These are phyloP conservation scores for Aspergillus sp. DNA, from an alignment of 2,329 filamentous ascomycete genomes.

Conservation along the genomic window DNA sequence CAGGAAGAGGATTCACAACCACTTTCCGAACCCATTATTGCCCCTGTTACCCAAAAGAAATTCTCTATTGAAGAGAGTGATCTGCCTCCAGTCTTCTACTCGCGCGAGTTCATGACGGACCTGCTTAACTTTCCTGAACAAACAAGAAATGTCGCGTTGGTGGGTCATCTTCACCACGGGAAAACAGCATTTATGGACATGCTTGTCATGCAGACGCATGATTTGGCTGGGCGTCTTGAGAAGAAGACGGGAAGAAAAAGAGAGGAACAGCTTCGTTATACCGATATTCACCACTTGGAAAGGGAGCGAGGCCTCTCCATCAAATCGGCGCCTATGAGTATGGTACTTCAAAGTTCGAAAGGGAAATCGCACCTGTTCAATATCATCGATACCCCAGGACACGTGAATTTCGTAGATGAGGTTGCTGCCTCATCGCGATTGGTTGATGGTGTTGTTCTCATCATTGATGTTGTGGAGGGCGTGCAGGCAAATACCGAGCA, in stretches of 20 bases:
- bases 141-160: constrained; percentile 87
- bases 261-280: constrained; percentile 92
- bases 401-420: constrained; percentile 98
- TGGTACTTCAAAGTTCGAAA: constrained; percentile 82
- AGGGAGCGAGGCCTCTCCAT: constrained; percentile 86
- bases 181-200: constrained; percentile 99
- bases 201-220: constrained; percentile 92
- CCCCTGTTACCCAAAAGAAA: constrained; percentile 90
- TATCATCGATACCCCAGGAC: constrained; percentile 91
- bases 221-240: constrained; percentile 75
- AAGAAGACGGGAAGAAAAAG: constrained; percentile 76
- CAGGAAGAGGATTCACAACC: constrained; percentile 97
- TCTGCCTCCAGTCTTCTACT: constrained; percentile 83
- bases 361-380: constrained; percentile 96
- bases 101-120: constrained; percentile 89
- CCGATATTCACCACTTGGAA: constrained; percentile 86
- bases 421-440: constrained; percentile 84
- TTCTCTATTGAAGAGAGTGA: constrained; percentile 92
- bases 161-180: constrained; percentile 92
- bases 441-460: constrained; percentile 86
- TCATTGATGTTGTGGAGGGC: constrained; percentile 97
- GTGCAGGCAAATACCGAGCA: constrained; percentile 98
- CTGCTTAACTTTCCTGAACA: constrained; percentile 95
- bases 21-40: constrained; percentile 87
- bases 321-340: constrained; percentile 90